Evolutionary conservation across 2,329 filamentous ascomycete species (phyloP).

Genomic region (Pseudogymnoascus sp.): DNA sequence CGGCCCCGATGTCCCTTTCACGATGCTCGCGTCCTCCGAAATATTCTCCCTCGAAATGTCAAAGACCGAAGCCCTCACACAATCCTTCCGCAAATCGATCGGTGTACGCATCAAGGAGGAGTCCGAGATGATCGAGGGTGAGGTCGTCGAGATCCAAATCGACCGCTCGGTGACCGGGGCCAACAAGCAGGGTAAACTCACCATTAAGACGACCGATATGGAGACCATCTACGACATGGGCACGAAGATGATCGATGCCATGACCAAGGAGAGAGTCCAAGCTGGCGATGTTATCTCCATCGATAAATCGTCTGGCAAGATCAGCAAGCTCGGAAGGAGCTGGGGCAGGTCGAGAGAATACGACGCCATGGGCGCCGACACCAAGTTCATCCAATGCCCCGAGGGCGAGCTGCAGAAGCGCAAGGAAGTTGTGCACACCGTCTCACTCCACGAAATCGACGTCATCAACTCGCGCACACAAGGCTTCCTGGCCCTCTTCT

Average conservation of each 20-base stretch:
- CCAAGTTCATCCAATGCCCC: conserved; percentile 95
- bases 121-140: conserved; percentile 97
- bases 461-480: conserved; percentile 99
- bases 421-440: conserved; percentile 94
- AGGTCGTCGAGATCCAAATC: conserved; percentile 98
- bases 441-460: conserved; percentile 95
- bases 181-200: conserved; percentile 97
- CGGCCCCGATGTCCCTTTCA: conserved; percentile 91
- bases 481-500: conserved; percentile 94
- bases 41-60: conserved; percentile 99
- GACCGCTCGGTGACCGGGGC: conserved; percentile 93
- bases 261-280: conserved; percentile 99
- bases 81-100: conserved; percentile 98
- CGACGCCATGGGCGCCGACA: conserved; percentile 97
- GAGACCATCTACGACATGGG: conserved; percentile 99
- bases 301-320: conserved; percentile 96
- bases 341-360: conserved; percentile 95
- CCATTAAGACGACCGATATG: conserved; percentile 99
- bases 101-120: conserved; percentile 98
- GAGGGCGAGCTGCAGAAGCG: conserved; percentile 96
- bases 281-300: conserved; percentile 97
- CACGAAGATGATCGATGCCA: conserved; percentile 98
- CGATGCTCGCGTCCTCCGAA: conserved; percentile 88
- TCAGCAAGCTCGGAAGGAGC: conserved; percentile 91
- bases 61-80: conserved; percentile 95